Evolutionary conservation across 2,329 filamentous ascomycete genomes (phyloP), one percentile per base, ranked within the genome.

Genomic region (Septoria petroselini): DNA sequence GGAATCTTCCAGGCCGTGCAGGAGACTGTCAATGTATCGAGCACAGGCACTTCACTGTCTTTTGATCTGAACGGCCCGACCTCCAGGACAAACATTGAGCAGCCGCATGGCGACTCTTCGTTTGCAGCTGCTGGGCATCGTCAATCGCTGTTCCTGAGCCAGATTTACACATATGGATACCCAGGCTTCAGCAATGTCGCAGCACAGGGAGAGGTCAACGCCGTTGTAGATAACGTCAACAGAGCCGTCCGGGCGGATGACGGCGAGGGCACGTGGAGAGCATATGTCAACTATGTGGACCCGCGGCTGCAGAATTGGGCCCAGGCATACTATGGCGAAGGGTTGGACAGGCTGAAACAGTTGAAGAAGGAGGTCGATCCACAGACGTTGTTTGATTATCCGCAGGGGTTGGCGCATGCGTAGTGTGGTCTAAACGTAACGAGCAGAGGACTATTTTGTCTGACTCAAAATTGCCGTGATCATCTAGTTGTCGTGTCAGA

Each of bases 281-380:
- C 52, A 4, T 57, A 57, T 18, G 52, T 57, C 15, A 57, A 57
- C 23, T 57, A 57, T 31, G 38, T 57, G 12, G 54, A 57, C 39
- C 54, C 54, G 8, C 29, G 54, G 18, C 34, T 54, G 12, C 7
- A 54, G 21, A 29, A 54, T 18, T 57, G 48, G 48, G 52, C 34
- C 1, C 7, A 41, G 17, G 33, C 37, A 48, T 57, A 57, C 21
- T 57, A 57, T 45, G 54, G 52, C 2, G 21, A 43, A 14, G 44
- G 34, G 7, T 12, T 57, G 25, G 31, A 31, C 14, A 50, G 52
- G 17, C 38, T 57, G 35, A 50, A 52, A 39, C 19, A 25, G 7
- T 31, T 54, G 17, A 57, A 57, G 46, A 34, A 34, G 18, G 27
- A 14, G 9, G 41, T 45, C 4, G 54, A 57, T 37, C 45, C 51